phyloP scores from a whole-genome alignment of 768 basidiomycete genomes.

The Melanogaster broomeanus region DNA sequence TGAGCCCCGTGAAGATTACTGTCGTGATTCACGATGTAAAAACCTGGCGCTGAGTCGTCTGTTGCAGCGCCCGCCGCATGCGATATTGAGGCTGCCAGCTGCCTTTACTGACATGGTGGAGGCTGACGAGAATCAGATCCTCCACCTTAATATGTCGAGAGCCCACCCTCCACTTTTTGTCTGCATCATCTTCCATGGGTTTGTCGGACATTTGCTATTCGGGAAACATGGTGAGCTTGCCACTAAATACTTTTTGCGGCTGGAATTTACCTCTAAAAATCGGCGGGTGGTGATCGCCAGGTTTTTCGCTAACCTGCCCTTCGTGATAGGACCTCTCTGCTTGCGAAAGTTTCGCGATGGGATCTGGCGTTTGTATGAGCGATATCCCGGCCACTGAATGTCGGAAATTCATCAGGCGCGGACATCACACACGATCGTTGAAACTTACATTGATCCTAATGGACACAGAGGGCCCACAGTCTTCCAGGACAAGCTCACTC shows the following conservation, averaged over 20 bases:
- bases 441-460: slow-evolving; percentile 62
- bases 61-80: slow-evolving; percentile 27
- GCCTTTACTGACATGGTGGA: slow-evolving; percentile 78
- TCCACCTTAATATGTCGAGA: slow-evolving; percentile 54
- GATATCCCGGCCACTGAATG: slow-evolving; percentile 74
- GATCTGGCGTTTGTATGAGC: slow-evolving; percentile 70
- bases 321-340: slow-evolving; percentile 71
- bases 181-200: slow-evolving; percentile 56
- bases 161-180: slow-evolving; percentile 59
- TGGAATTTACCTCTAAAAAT: slow-evolving; percentile 57
- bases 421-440: background rate
- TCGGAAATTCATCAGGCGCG: background rate
- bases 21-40: no score
- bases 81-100: slow-evolving; percentile 77
- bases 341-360: slow-evolving; percentile 75
- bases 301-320: slow-evolving; percentile 67
- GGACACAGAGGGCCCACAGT: slow-evolving; percentile 71
- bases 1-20: no score
- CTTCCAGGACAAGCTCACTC: slow-evolving; percentile 62
- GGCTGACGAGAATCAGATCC: slow-evolving; percentile 68
- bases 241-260: background rate
- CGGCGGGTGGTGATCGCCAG: slow-evolving; percentile 66
- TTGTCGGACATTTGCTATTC: slow-evolving; percentile 50
- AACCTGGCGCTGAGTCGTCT: no score
- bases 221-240: background rate